Base-by-base conservation (phyloP, 2,329 filamentous ascomycete genomes). In the Ophiostoma quercus region DNA sequence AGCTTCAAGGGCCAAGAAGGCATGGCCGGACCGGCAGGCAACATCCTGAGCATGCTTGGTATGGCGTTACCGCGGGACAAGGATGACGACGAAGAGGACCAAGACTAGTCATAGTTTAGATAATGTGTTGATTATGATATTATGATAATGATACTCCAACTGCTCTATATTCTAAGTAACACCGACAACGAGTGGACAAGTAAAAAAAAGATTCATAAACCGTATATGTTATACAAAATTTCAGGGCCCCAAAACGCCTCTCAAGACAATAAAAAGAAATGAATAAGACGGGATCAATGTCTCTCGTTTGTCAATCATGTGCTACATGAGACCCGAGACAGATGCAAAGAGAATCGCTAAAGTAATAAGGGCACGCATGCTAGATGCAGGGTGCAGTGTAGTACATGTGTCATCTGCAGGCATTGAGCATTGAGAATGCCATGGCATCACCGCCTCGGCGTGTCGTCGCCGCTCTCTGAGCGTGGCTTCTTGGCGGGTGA, bases 1-100 rank as follows among this genome's bases (percentile, higher is more conserved):
- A 94, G 92, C 75, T 94, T 99, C 79, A 96, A 96, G 77, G 90
- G 91, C 19, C 94, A 98, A 78, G 92, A 84, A 22, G 95, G 95
- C 14, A 87, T 90, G 82, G 84, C 92, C 41, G 95, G 95, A 0
- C 95, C 95, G 0, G 91, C 91, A 1, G 89, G 94, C 0, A 98
- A 97, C 77, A 82, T 99, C 71, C 84, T 99, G 75, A 90, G 89
- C 7, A 85, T 96, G 80, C 90, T 98, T 89, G 93, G 93, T 0
- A 82, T 97, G 73, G 84, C 87, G 57, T 82, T 97, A 71, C 94
- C 94, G 0, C 84, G 91, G 71, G 92, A 96, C 75, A 92, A 95
- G 71, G 88, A 86, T 39, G 85, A 87, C 54, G 80, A 80, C 0
- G 74, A 76, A 2, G 75, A 76, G 43, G 62, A 69, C 9, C 22